Base-by-base conservation (phyloP, 805 yeast species). In the Starmerella asiatica region DNA sequence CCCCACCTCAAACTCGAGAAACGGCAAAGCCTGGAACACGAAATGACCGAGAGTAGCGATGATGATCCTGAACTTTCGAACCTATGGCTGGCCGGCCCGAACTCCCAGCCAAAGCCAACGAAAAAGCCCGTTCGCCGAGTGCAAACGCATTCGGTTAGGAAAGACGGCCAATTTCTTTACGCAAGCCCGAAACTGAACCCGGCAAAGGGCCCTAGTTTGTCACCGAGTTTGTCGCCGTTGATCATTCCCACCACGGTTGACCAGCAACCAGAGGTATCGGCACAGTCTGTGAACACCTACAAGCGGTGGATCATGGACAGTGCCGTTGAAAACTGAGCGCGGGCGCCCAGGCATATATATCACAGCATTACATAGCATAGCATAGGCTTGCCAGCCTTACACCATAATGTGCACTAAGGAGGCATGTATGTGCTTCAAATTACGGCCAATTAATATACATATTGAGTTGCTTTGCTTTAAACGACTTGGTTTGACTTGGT, bases 101-200 rank as follows among this genome's bases (percentile, higher is more conserved):
- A 24, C 14, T 15, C 8, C 5, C 20, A 14, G 29, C 19, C 21
- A 11, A 4, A n/a, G 8, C 14, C 29, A 23, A 29, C 24, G 29
- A 11, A 3, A 18, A 27, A 33, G 17, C 24, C 26, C 28, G 28
- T 14, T 24, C 28, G 32, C 28, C 18, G 17, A 20, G 19, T 29
- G 7, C 11, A 21, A 26, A 27, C 18, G 8, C 28, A 16, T 11
- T 30, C 20, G 7, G 27, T 16, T 5, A 21, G 26, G 17, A 34
- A 38, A 34, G 38, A 32, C 14, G 36, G 34, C 11, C 40, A 40
- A 29, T 52, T 51, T 24, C 43, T 47, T 23, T 51, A 52, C 38
- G 52, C 44, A 3, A 43, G 49, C 30, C 56, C 55, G 17, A 38
- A 43, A 31, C 42, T 52, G 34, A 46, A 45, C 40, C 54, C 56